Percentiles rank a stretch among this genome's conserved stretches.
phyloP scores from a whole-genome alignment of 179 eudicot species.

The Actinidia arguta region DNA sequence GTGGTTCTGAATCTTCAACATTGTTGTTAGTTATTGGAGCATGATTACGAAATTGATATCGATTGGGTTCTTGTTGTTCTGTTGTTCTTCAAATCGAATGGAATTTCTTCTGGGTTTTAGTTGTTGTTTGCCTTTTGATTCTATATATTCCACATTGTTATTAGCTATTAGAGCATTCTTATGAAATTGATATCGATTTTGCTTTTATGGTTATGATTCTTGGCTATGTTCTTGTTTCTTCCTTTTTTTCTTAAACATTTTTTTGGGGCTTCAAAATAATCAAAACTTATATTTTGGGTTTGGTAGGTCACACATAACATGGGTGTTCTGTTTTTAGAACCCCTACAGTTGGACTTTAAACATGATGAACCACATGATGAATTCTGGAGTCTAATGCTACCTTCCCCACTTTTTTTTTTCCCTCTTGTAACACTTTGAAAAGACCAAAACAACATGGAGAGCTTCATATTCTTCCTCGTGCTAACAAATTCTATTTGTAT shows the following conservation, averaged over 20 bases:
- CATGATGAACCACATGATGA: no score
- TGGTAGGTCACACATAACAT: neutral
- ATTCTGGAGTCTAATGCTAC: no score
- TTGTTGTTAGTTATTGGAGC: neutral
- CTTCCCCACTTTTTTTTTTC: no score
- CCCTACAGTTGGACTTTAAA: no score
- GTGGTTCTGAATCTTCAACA: neutral
- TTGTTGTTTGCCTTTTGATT: no score
- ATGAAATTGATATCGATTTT: neutral
- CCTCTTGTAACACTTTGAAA: no score
- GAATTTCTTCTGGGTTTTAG: neutral
- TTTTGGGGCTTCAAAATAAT: neutral
- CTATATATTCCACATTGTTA: neutral
- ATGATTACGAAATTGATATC: neutral
- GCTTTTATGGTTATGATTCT: neutral
- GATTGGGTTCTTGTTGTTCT: neutral
- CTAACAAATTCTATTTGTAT: no score
- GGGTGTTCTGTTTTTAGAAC: neutral
- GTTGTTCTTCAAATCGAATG: neutral
- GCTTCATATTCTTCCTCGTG: no score
- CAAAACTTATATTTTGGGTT: neutral
- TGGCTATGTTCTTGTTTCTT: neutral
- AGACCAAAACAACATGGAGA: no score
- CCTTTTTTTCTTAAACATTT: neutral
- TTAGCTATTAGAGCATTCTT: neutral